Evolutionary conservation across 1,284 basidiomycete genomes (phyloP).

Genomic region (Cerioporus squamosus): DNA sequence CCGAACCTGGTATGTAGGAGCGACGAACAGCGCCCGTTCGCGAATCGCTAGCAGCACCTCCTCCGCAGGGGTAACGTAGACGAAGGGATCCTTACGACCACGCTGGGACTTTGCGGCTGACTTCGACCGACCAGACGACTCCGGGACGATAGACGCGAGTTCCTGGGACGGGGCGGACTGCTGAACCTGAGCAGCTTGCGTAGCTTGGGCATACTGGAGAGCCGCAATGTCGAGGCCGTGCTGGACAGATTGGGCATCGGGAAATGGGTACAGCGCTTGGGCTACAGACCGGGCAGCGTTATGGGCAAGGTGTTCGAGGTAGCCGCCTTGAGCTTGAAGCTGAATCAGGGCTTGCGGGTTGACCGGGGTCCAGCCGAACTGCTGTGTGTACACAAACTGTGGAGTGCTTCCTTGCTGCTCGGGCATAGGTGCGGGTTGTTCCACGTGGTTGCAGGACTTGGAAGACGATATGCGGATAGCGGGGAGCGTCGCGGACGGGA

Average conservation of each 20-base stretch:
- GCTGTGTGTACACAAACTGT: conserved; percentile 4
- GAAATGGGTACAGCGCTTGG: neutral
- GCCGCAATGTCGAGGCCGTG: too few relatives aligned
- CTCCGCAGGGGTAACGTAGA: conserved; percentile 7
- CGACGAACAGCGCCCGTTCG: conserved; percentile 9
- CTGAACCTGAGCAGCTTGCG: too few relatives aligned
- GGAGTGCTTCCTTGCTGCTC: neutral
- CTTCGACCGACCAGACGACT: too few relatives aligned
- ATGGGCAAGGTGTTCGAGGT: neutral
- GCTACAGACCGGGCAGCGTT: neutral
- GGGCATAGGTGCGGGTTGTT: neutral
- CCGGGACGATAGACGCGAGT: too few relatives aligned
- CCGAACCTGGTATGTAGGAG: neutral
- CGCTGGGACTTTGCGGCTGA: neutral
- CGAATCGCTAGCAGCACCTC: conserved; percentile 1
- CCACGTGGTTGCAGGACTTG: neutral
- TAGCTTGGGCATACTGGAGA: too few relatives aligned
- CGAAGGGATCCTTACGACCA: conserved; percentile 1
- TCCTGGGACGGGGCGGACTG: too few relatives aligned
- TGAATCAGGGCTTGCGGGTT: neutral
- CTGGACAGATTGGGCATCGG: neutral
- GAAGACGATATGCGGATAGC: neutral
- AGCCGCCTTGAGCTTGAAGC: neutral
- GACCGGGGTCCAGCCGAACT: conserved; percentile 3
- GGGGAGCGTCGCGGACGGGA: conserved; percentile 1